phyloP scores from a whole-genome alignment of 2,329 filamentous ascomycete species.

The Blastomyces gilchristii region DNA sequence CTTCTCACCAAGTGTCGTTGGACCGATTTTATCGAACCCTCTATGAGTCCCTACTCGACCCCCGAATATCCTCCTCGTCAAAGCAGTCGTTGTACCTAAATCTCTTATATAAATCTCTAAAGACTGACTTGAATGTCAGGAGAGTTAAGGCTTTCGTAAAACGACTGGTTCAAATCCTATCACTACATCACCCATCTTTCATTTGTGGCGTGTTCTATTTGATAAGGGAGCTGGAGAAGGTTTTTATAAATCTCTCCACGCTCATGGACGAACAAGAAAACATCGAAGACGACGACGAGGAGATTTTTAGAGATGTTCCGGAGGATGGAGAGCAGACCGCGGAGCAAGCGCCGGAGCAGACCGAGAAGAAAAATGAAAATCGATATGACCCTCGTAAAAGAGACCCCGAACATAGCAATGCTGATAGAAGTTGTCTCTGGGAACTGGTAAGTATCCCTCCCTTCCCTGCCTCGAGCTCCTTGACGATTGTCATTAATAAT shows the following conservation, averaged over 20 bases:
- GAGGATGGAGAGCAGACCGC: constrained; percentile 40
- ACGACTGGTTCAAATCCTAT: constrained; percentile 75
- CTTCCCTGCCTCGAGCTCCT: constrained; percentile 18
- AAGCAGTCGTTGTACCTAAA: constrained; percentile 96
- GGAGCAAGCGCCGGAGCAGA: constrained; percentile 19
- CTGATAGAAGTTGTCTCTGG: constrained; percentile 89
- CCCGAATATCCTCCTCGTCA: constrained; percentile 75
- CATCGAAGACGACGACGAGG: constrained; percentile 56
- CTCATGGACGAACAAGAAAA: constrained; percentile 74
- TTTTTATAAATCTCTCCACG: constrained; percentile 68
- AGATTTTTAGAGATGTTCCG: constrained; percentile 56
- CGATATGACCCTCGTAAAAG: constrained; percentile 81
- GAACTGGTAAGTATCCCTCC: constrained; percentile 55
- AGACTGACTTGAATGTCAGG: constrained; percentile 79
- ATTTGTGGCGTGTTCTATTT: constrained; percentile 88
- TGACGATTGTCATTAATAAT: background rate
- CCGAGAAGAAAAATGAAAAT: constrained; percentile 25
- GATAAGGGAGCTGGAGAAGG: constrained; percentile 65
- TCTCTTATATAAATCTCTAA: constrained; percentile 75
- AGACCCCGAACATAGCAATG: constrained; percentile 83
- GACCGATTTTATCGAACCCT: constrained; percentile 92
- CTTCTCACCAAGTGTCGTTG: constrained; percentile 65
- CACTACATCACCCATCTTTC: constrained; percentile 84
- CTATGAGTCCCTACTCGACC: constrained; percentile 89
- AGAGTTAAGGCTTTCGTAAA: constrained; percentile 95